Evolutionary conservation across 768 basidiomycete genomes (phyloP), one percentile per base, ranked within the genome.

Genomic region (Leccinum uliginosum): DNA sequence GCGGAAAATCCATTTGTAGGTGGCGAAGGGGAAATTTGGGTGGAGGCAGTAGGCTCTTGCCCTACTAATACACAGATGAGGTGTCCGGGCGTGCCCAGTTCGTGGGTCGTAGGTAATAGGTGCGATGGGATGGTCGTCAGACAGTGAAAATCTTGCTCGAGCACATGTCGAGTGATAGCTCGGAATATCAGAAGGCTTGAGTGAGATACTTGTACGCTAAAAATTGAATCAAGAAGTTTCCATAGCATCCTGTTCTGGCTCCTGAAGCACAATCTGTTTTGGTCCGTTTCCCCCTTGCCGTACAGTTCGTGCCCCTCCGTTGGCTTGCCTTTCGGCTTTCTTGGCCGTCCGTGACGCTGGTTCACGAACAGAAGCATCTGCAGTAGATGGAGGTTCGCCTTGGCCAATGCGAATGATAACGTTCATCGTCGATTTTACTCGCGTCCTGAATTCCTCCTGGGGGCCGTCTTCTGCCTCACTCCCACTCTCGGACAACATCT

Each of bases 381-480:
- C 56, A 57, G 68, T 66, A 19, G 62, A 54, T 15, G 74, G 49
- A 5, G 70, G 76, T 59, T 80, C 74, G n/a, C 82, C 86, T 51
- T 84, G 80, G 9, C 85, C 84, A 48, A 91, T 79, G 58, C 73
- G 83, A 48, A 92, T 75, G 38, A 81, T 70, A 24, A 89, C 71
- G 50, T 76, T 78, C 34, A 92, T 74, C 15, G 83, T 82, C 15
- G 89, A 90, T 68, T 92, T 93, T 57, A 79, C 78, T 50, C 91
- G 80, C 21, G 82, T 84, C 59, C 81, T 80, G 54, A 78, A 76
- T 17, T 71, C 71, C 60, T 89, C 83, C 14, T 79, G 76, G 45
- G 82, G 73, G 34, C 83, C 85, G 21, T 78, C 77, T 54, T 81
- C 74, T 56, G 83, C 86, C 57, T 91, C 92, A 50, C 60, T 64